Conservation (phyloP, 2,329 filamentous ascomycete species). For the Rutstroemia sydowiana region DNA sequence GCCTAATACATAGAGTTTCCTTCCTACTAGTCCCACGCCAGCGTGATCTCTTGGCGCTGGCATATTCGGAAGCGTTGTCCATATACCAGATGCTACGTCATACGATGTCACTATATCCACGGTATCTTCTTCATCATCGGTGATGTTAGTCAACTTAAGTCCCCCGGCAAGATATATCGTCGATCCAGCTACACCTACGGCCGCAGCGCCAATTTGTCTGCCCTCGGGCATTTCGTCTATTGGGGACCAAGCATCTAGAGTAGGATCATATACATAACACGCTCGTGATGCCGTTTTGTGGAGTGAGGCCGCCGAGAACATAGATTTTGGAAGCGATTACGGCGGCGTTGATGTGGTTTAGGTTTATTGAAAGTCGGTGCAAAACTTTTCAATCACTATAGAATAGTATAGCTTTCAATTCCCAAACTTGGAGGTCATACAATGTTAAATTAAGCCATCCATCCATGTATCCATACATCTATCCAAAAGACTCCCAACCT, state of each 20-base stretch:
- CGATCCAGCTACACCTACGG: conserved; percentile 25
- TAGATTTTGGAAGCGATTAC: too few relatives aligned
- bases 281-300: too few relatives aligned
- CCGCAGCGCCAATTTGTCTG: conserved; percentile 29
- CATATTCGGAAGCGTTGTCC: conserved; percentile 28
- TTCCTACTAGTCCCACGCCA: conserved; percentile 6
- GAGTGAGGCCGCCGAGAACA: too few relatives aligned
- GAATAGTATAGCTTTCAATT: too few relatives aligned
- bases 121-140: neutral
- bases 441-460: too few relatives aligned
- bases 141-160: conserved; percentile 16
- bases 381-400: too few relatives aligned
- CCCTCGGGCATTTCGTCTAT: conserved; percentile 27
- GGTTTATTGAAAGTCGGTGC: too few relatives aligned
- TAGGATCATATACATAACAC: conserved; percentile 13
- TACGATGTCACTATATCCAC: conserved; percentile 26
- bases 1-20: conserved; percentile 30
- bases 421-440: too few relatives aligned
- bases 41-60: conserved; percentile 34
- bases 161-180: conserved; percentile 34
- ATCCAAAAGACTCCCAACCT: too few relatives aligned
- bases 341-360: too few relatives aligned
- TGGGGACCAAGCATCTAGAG: conserved; percentile 8
- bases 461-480: too few relatives aligned
- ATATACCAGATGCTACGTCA: conserved; percentile 24